These are phyloP conservation scores for Trametes coccinea DNA, from an alignment of 768 basidiomycete species.

Conservation along the genomic window DNA sequence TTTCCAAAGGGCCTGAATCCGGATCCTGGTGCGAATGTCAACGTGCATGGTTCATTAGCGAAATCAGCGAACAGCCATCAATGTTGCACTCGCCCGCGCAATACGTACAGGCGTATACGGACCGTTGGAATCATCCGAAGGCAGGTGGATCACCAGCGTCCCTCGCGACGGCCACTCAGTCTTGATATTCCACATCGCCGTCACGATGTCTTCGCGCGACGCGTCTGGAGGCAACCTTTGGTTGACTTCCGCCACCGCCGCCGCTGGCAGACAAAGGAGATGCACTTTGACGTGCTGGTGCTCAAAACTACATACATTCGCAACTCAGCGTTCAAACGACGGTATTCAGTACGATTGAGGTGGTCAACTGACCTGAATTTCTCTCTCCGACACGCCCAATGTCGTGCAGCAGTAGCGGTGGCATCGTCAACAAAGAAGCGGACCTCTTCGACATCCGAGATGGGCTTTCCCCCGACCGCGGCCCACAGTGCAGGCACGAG, in stretches of 20 bases:
- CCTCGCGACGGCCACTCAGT: conserved; percentile 24
- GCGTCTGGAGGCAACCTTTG: conserved; percentile 3
- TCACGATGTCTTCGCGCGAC: conserved; percentile 15
- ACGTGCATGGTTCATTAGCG: too few relatives aligned
- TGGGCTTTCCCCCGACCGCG: conserved; percentile 8
- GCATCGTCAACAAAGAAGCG: conserved; percentile 24
- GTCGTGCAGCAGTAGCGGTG: conserved; percentile 10
- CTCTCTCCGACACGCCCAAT: conserved; percentile 19
- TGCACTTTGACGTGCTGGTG: conserved; percentile 13
- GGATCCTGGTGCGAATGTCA: conserved; percentile 3
- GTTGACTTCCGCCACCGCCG: conserved; percentile 12
- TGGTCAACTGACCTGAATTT: neutral
- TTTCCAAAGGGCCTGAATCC: conserved; percentile 23
- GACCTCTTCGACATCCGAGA: conserved; percentile 11
- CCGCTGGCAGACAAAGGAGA: conserved; percentile 24
- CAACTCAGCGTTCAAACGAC: neutral
- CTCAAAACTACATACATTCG: conserved; percentile 1
- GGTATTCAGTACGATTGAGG: neutral
- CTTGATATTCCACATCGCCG: conserved; percentile 17
- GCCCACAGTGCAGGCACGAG: conserved; percentile 23
- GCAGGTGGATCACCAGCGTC: conserved; percentile 18
- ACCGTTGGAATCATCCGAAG: neutral
- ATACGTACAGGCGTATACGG: conserved; percentile 19
- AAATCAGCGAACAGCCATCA: too few relatives aligned
- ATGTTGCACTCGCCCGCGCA: too few relatives aligned